These are phyloP conservation scores for Anacardium occidentale DNA, from an alignment of 345 rosid species.

Conservation along the genomic window DNA sequence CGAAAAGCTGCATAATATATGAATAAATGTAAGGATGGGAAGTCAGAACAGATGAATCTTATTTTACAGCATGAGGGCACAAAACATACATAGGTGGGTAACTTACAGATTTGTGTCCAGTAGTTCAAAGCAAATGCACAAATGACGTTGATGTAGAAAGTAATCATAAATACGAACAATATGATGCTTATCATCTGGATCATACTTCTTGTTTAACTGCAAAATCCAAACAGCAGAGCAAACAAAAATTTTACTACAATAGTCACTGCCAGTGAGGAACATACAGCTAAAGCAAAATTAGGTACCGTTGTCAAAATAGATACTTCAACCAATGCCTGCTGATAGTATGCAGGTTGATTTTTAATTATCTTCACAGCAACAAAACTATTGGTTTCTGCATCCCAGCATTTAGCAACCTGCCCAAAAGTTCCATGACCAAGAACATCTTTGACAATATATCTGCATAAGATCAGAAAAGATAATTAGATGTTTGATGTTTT, in stretches of 20 bases:
- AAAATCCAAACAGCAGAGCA: conserved; percentile 22
- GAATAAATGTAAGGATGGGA: neutral
- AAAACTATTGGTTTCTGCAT: conserved; percentile 60
- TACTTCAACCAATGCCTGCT: conserved; percentile 98
- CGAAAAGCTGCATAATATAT: conserved; percentile 14
- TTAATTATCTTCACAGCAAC: conserved; percentile 96
- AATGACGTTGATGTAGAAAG: conserved; percentile 78
- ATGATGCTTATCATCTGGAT: conserved; percentile 97
- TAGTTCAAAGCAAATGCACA: conserved; percentile 96
- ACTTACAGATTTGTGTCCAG: conserved; percentile 97
- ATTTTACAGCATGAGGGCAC: conserved; percentile 9
- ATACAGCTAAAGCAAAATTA: conserved; percentile 21
- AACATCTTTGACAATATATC: conserved; percentile 94
- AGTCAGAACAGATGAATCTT: conserved; percentile 8
- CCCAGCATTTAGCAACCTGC: conserved; percentile 99
- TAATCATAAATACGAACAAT: conserved; percentile 95
- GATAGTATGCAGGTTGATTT: conserved; percentile 97
- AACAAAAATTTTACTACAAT: conserved; percentile 17
- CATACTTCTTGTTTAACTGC: conserved; percentile 96
- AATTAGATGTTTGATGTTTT: conserved; percentile 16
- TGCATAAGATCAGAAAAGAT: conserved; percentile 36
- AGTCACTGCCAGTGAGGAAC: conserved; percentile 3
- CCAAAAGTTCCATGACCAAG: conserved; percentile 99
- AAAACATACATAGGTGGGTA: conserved; percentile 7
- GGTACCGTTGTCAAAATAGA: conserved; percentile 89